Conservation (phyloP, 78 protist species). For the Pigoraptor vietnamica region DNA sequence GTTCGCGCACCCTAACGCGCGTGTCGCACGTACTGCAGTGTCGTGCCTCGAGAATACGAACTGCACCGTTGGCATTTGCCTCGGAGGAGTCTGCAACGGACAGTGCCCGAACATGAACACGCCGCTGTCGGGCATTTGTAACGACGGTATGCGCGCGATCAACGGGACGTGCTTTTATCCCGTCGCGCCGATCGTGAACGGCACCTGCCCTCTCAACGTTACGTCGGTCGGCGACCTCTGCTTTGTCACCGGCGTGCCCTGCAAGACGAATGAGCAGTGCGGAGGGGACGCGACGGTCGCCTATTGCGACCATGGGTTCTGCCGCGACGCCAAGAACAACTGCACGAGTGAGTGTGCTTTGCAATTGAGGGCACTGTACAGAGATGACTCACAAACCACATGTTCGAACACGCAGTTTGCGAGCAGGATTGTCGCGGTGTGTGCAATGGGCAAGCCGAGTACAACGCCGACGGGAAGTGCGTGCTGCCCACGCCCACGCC, state of each 20-base stretch:
- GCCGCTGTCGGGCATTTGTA: not conserved
- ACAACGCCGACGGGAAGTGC: not conserved
- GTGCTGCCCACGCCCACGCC: not conserved
- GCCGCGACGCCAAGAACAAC: too few relatives aligned
- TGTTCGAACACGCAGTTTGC: not conserved
- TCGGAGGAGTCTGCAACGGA: not conserved
- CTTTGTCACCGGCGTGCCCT: not conserved
- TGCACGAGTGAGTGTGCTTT: too few relatives aligned
- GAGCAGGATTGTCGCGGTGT: not conserved
- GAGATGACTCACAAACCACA: too few relatives aligned
- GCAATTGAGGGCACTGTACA: too few relatives aligned
- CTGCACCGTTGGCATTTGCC: not conserved
- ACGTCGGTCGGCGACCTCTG: not conserved
- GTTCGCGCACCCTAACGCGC: too few relatives aligned
- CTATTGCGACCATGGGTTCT: too few relatives aligned
- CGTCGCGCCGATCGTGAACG: not conserved
- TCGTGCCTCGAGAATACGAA: too few relatives aligned
- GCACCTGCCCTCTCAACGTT: not conserved
- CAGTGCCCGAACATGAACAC: not conserved
- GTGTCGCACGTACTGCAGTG: not conserved
- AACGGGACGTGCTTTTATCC: not conserved
- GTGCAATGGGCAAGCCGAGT: not conserved
- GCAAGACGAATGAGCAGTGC: too few relatives aligned
- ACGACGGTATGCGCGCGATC: not conserved
- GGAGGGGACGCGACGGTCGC: too few relatives aligned